Conservation (phyloP, 139 green algal genomes). For the Chlamydomonas schloesseri region DNA sequence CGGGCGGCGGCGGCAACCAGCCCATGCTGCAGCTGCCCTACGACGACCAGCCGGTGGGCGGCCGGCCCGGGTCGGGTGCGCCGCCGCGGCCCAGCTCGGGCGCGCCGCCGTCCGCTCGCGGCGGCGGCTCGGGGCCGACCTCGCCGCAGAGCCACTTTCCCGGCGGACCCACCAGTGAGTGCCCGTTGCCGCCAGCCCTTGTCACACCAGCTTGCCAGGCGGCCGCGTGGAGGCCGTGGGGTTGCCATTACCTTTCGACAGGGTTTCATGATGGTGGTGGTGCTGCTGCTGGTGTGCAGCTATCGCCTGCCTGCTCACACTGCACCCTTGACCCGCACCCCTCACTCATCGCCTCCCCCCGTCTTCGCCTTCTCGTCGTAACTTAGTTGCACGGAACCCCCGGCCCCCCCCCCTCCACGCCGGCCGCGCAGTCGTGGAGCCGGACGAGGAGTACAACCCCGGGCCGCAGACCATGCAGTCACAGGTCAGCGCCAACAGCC, state of each 20-base stretch:
- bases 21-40: conserved; percentile 26
- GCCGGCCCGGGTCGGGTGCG: background rate
- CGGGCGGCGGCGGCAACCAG: background rate
- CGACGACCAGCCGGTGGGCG: conserved; percentile 46
- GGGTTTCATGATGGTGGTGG: too few species aligned
- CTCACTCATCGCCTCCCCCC: too few species aligned
- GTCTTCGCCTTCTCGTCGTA: too few species aligned
- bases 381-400: too few species aligned
- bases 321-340: too few species aligned
- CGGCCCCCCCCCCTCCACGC: background rate
- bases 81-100: background rate
- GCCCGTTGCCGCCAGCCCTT: too few species aligned
- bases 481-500: background rate
- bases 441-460: conserved; percentile 20
- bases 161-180: conserved; percentile 30
- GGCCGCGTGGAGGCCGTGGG: background rate
- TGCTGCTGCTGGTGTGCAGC: too few species aligned
- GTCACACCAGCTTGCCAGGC: too few species aligned
- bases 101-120: background rate
- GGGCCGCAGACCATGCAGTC: background rate
- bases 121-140: background rate
- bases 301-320: too few species aligned
- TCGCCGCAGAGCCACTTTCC: background rate
- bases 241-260: too few species aligned
- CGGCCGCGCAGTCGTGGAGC: background rate